phyloP scores from a whole-genome alignment of 768 basidiomycete species.

The Pleurotus platypus region DNA sequence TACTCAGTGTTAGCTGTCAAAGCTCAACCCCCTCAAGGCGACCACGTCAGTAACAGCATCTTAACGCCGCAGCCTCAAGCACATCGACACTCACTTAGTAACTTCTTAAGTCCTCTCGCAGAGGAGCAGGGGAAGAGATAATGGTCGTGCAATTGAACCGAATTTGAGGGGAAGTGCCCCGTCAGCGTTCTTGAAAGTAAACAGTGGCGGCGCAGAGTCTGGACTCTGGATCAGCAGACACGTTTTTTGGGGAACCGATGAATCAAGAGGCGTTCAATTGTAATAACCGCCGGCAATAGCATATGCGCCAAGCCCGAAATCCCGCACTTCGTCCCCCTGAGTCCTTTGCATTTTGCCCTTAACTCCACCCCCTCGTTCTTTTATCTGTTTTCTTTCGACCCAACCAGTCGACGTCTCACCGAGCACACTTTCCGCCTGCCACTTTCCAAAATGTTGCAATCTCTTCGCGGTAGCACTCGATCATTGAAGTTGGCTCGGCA shows the following conservation, averaged over 20 bases:
- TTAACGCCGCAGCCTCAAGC: slow-evolving; percentile 5
- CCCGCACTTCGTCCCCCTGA: background rate
- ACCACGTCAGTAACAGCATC: background rate
- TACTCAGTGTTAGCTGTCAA: background rate
- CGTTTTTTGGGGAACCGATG: background rate
- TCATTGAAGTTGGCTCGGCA: slow-evolving; percentile 35
- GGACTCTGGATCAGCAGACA: too few species aligned
- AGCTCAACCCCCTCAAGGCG: too few species aligned
- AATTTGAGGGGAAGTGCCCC: background rate
- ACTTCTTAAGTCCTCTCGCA: background rate
- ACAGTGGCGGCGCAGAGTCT: background rate
- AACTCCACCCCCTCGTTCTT: slow-evolving; percentile 4
- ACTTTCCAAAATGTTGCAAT: slow-evolving; percentile 7
- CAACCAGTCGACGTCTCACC: slow-evolving; percentile 3
- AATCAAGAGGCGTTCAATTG: background rate
- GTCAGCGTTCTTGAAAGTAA: slow-evolving; percentile 4
- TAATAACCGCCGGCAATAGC: slow-evolving; percentile 4
- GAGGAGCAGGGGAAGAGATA: background rate
- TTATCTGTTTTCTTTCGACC: slow-evolving; percentile 1
- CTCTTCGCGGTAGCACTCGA: slow-evolving; percentile 8
- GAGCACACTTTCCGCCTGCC: slow-evolving; percentile 13
- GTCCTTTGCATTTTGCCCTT: background rate
- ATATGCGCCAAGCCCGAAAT: slow-evolving; percentile 1
- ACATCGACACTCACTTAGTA: background rate
- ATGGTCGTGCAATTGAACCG: too few species aligned